Percentiles rank a stretch among this genome's conserved stretches.
Evolutionary conservation across 2,329 filamentous ascomycete genomes (phyloP).

Genomic region (Ceratocystis papillata): DNA sequence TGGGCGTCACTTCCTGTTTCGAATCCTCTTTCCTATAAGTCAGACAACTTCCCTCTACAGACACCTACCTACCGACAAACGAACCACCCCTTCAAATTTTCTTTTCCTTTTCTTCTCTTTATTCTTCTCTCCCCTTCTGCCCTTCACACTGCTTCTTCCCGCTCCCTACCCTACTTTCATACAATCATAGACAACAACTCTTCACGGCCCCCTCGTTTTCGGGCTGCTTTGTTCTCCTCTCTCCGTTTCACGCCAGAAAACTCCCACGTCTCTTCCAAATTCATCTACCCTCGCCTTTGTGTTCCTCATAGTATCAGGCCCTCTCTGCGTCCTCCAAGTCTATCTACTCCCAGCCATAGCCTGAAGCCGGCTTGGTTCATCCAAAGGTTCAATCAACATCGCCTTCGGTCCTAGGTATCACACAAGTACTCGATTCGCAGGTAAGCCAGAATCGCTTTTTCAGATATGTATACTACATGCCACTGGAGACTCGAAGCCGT

Average conservation of each 20-base stretch:
- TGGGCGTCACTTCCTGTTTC: constrained; percentile 9
- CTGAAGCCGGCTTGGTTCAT: background rate
- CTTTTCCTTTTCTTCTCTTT: background rate
- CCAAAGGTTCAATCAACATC: background rate
- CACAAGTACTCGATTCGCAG: background rate
- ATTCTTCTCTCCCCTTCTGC: background rate
- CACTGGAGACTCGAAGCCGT: background rate
- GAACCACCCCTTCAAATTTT: background rate
- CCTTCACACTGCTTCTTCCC: background rate
- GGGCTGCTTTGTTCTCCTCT: background rate
- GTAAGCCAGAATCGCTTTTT: background rate
- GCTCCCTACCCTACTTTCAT: background rate
- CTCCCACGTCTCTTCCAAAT: background rate
- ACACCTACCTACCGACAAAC: background rate
- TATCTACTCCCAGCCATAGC: background rate
- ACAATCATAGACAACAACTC: background rate
- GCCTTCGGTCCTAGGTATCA: background rate
- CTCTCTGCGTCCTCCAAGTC: background rate
- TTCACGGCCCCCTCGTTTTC: background rate
- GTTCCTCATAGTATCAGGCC: background rate
- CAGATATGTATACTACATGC: background rate
- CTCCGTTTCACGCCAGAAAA: background rate
- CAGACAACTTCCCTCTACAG: constrained; percentile 2
- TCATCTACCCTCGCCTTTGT: background rate
- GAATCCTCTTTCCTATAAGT: constrained; percentile 12